Percentiles rank a stretch among this genome's conserved stretches.
These are phyloP conservation scores for Syncephalis plumigaleata DNA, from an alignment of 371 early-diverging fungal genomes.

Conservation along the genomic window DNA sequence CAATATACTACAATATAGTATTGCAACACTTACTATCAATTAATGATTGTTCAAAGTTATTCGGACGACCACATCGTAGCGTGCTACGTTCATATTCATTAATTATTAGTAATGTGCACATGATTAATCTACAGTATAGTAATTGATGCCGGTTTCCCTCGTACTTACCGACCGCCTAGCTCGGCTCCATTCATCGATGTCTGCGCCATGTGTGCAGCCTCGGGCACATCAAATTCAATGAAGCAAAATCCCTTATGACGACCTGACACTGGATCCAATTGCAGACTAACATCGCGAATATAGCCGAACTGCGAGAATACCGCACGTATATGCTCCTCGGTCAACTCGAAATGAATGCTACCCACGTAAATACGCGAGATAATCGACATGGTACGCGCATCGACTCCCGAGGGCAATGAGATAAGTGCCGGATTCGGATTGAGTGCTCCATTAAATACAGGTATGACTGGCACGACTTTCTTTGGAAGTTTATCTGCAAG, in stretches of 20 bases:
- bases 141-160: too few species aligned
- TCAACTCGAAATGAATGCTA: slow-evolving; percentile 58
- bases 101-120: background rate
- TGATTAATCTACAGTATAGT: too few species aligned
- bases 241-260: slow-evolving; percentile 79
- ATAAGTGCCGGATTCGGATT: background rate
- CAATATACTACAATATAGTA: slow-evolving; percentile 1
- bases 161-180: slow-evolving; percentile 16
- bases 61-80: slow-evolving; percentile 20
- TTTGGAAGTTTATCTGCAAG: background rate
- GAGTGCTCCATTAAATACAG: too few species aligned
- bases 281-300: slow-evolving; percentile 51
- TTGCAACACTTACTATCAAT: slow-evolving; percentile 6
- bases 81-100: too few species aligned
- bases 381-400: slow-evolving; percentile 8
- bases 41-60: slow-evolving; percentile 14
- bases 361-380: slow-evolving; percentile 69
- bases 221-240: slow-evolving; percentile 68
- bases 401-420: slow-evolving; percentile 3
- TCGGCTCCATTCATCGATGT: slow-evolving; percentile 22
- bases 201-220: slow-evolving; percentile 56
- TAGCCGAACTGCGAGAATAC: slow-evolving; percentile 58
- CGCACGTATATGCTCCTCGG: slow-evolving; percentile 47
- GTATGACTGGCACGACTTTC: background rate
- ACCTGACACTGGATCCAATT: slow-evolving; percentile 43